Evolutionary conservation across 345 rosid genomes (phyloP).

Genomic region (Eucalyptus victrix): DNA sequence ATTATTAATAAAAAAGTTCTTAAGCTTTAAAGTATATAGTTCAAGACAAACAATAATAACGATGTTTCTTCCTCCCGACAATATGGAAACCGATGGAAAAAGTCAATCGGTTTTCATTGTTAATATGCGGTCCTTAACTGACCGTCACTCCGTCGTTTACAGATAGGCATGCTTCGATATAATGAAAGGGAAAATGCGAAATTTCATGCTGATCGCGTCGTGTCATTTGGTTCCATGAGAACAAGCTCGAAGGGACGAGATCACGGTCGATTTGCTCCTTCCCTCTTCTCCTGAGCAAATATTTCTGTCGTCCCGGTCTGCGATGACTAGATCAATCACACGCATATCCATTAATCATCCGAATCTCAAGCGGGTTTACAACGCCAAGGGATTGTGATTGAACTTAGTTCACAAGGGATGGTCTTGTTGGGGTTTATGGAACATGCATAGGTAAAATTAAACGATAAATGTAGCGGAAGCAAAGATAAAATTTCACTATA

Average conservation of each 20-base stretch:
- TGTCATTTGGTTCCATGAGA: too few species aligned
- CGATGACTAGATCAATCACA: not conserved
- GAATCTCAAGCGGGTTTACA: not conserved
- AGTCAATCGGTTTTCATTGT: too few species aligned
- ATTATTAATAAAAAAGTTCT: too few species aligned
- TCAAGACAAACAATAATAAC: too few species aligned
- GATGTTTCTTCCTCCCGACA: too few species aligned
- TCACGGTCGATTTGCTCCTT: not conserved
- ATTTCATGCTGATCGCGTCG: not conserved
- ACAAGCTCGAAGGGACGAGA: too few species aligned
- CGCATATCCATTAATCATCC: not conserved
- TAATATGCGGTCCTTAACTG: too few species aligned
- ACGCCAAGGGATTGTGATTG: not conserved
- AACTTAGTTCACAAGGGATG: not conserved
- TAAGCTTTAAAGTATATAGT: too few species aligned
- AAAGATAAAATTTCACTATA: too few species aligned
- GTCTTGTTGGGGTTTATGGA: not conserved
- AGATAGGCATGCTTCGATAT: not conserved
- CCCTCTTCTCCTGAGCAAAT: not conserved
- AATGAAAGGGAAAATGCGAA: not conserved
- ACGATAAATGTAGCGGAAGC: not conserved
- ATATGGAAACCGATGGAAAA: too few species aligned
- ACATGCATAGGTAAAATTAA: not conserved
- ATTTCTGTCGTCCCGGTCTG: not conserved
- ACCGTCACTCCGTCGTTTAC: too few species aligned